Base-by-base conservation (phyloP, 805 yeast genomes). In the Ogataea zsoltii region DNA sequence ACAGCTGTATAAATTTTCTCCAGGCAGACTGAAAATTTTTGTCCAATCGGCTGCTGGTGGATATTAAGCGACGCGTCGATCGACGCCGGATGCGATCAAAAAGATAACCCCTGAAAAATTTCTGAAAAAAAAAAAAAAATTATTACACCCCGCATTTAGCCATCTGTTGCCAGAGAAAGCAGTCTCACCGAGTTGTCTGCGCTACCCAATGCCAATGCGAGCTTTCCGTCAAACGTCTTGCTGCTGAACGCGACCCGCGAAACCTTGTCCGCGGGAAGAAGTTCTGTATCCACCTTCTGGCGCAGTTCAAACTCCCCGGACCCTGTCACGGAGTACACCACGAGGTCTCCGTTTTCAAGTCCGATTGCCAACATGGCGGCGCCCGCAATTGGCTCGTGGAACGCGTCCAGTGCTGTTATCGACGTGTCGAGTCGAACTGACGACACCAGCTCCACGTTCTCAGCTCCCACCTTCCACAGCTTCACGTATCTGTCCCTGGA, bases 401-500 rank as follows among this genome's bases (percentile, higher is more conserved):
- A 74, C 2, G 79, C 72, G 38, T 85, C 80, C 2, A 88, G 66
- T 0, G 95, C 80, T 0, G 96, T 88, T 3, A 86, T 81, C 2
- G 95, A 79, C 15, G 68, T 73, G 0, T 54, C 53, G 34, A 83
- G 68, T 51, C 79, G 83, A n/a, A 72, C 37, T 2, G 74, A 56
- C 3, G 66, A 54, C 2, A 70, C 62, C 28, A 70, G 45, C n/a
- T 55, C 67, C 34, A 72, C 75, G 2, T 40, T 50, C 6, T 35
- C 46, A 2, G 19, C 41, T n/a, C 39, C 48, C 4, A 49, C 51
- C 16, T 37, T 44, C 97, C 97, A 90, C 5, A 82, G 57, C 61
- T 87, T 88, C 42, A 91, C 64, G 7, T 76, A 72, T 61, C 80
- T 87, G 62, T 94, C 99, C 63, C 99, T 79, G 1, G 96, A 84